Evolutionary conservation across 2,329 filamentous ascomycete species (phyloP), one percentile per base, ranked within the genome.

Genomic region (Claviceps capensis): DNA sequence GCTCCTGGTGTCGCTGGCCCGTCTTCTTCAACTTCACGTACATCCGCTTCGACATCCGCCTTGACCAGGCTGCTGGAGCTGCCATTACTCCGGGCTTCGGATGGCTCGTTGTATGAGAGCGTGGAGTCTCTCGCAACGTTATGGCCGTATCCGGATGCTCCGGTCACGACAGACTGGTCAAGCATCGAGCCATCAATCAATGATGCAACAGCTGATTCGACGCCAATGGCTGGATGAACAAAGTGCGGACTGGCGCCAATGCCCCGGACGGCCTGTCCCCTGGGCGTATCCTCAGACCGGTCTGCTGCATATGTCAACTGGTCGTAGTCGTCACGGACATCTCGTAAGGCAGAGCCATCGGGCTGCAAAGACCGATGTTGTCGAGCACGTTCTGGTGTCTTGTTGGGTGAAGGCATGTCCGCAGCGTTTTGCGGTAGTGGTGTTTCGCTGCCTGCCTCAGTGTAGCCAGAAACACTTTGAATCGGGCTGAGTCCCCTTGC

Each of bases 171-270:
- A 2, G 88, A 94, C 49, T 77, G 77, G 4, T 80, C 77, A 16
- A 80, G 64, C 65, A 77, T 71, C 0, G 88, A 91, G 17, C 89
- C 88, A 59, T 93, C 85, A 1, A 83, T 72, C 6, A 97, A 72
- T 16, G 90, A 96, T 7, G 91, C 91, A 11, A 97, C 90, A 9
- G 86, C 86, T 14, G 90, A 96, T 66, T 96, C 90, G 0, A 95
- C 82, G 2, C 79, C 88, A 37, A 82, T 63, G 2, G 79, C 81
- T 1, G 80, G 82, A 59, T 89, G 82, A 3, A 94, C 77, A 61
- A 88, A 84, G 58, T 87, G 77, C 2, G 88, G 84, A 59, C 87
- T 95, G 11, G 82, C 82, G 43, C 78, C 84, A 47, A 88, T 69
- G 19, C 78, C 80, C 34, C 78, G 80, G 26, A 95, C 81, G 52